These are phyloP conservation scores for Royoungia palumana DNA, from an alignment of 768 basidiomycete species.

Conservation along the genomic window DNA sequence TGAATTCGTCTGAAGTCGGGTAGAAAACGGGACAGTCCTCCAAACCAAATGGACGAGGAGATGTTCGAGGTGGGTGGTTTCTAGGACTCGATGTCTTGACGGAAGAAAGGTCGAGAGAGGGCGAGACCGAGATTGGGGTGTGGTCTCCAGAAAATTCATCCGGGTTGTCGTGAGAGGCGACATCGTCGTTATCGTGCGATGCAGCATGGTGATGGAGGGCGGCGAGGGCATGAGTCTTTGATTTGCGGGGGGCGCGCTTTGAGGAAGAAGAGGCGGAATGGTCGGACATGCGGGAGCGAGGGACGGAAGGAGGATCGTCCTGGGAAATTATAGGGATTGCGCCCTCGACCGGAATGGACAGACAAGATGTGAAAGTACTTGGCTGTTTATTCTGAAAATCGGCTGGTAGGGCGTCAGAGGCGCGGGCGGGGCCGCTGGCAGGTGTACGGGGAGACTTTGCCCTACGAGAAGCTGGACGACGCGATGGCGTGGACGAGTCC, in stretches of 20 bases:
- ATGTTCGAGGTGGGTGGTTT: slow-evolving; percentile 35
- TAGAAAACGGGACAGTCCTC: slow-evolving; percentile 87
- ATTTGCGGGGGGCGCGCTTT: slow-evolving; percentile 81
- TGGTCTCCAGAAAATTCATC: slow-evolving; percentile 48
- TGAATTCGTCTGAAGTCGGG: slow-evolving; percentile 88
- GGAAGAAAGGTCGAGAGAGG: slow-evolving; percentile 61
- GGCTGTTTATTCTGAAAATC: slow-evolving; percentile 48
- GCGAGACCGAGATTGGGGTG: slow-evolving; percentile 59
- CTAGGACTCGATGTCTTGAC: slow-evolving; percentile 66
- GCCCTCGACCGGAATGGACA: slow-evolving; percentile 77
- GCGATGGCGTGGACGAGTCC: slow-evolving; percentile 45
- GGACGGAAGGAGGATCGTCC: slow-evolving; percentile 35
- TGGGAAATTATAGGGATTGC: slow-evolving; percentile 58
- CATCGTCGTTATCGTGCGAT: slow-evolving; percentile 52
- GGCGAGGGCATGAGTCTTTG: slow-evolving; percentile 82
- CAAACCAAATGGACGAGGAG: slow-evolving; percentile 77
- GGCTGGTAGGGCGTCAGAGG: slow-evolving; percentile 45
- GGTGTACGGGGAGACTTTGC: slow-evolving; percentile 59
- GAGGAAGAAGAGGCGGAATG: slow-evolving; percentile 41
- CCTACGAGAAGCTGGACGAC: slow-evolving; percentile 60
- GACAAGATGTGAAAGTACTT: slow-evolving; percentile 58
- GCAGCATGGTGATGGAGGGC: slow-evolving; percentile 69
- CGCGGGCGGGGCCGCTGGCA: slow-evolving; percentile 40
- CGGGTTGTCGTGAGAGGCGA: slow-evolving; percentile 35
- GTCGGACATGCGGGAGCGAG: slow-evolving; percentile 34